Evolutionary conservation across 345 rosid species (phyloP), one percentile per base, ranked within the genome.

Genomic region (Populus simonii): DNA sequence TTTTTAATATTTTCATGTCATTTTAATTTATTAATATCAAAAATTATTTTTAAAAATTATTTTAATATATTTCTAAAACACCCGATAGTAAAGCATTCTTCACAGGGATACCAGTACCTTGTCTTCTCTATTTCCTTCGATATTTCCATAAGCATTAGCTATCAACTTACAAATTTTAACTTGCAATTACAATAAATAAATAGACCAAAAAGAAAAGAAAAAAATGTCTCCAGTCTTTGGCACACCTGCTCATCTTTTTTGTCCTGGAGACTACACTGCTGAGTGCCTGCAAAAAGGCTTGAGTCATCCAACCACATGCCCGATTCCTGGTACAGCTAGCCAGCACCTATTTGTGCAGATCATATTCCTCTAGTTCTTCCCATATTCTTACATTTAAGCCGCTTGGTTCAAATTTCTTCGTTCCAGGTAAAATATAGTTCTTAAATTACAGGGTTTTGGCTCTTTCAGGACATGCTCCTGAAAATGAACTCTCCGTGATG

Each of bases 161-260:
- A n/a, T 59, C 29, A 10, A 10, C 65, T 59, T 29, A n/a, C 53
- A 66, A 57, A 71, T 68, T 39, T 79, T 33, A 66, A 38, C 45
- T 73, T 25, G 31, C 65, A 71, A 82, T 84, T 84, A 84, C 84
- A 84, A 27, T 6, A 31, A 39, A 65, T 36, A 47, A n/a, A 76
- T 53, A 27, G 72, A 53, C 78, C 70, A 66, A 79, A 18, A 74
- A 23, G 57, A 8, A 31, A 33, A 17, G 53, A 74, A 36, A 68
- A 39, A 22, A 10, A 23, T 9, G 63, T n/a, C 25, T n/a, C 18
- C 10, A 43, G 76, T 70, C 68, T 55, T 69, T 10, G 39, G 49
- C 77, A 66, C 63, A 78, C 53, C 59, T 47, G 57, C 59, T 43
- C 25, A 41, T 47, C 6, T 45, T 63, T 66, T 45, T 72, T 55